These are phyloP conservation scores for Bipolaris oryzae DNA, from an alignment of 2,329 filamentous ascomycete genomes.

Conservation along the genomic window DNA sequence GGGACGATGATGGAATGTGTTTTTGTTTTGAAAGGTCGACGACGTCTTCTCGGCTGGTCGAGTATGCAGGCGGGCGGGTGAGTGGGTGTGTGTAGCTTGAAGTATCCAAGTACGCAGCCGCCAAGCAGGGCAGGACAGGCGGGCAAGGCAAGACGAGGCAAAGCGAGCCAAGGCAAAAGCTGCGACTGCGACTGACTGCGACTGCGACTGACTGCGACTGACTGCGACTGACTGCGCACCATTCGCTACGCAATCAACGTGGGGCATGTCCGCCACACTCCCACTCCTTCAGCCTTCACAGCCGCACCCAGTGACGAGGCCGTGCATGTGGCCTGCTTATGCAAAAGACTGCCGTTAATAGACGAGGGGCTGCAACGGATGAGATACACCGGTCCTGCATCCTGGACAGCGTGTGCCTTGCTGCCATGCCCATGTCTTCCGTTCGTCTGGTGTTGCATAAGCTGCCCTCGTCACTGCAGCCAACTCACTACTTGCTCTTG, in stretches of 20 bases:
- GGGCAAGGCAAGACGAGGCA: not conserved
- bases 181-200: not conserved
- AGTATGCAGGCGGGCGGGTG: not conserved
- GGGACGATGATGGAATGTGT: no score
- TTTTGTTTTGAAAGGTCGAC: not conserved
- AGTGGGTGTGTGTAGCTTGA: not conserved
- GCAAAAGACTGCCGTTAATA: not conserved
- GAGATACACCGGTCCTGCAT: no score
- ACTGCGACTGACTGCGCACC: not conserved
- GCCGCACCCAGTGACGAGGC: constrained; percentile 16
- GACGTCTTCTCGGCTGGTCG: not conserved
- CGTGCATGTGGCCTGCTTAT: not conserved
- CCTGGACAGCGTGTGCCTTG: not conserved
- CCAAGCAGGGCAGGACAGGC: constrained; percentile 5
- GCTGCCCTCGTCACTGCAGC: not conserved
- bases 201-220: constrained; percentile 4
- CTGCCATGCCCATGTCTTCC: not conserved
- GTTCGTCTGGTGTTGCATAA: not conserved
- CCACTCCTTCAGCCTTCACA: constrained; percentile 11
- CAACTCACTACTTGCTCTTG: no score
- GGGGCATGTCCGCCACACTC: constrained; percentile 15
- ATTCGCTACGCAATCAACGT: constrained; percentile 14
- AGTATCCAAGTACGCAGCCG: constrained; percentile 3
- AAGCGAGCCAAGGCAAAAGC: no score
- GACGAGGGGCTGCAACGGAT: no score